Conservation (phyloP, 2,329 filamentous ascomycete species). For the Aaosphaeria arxii region DNA sequence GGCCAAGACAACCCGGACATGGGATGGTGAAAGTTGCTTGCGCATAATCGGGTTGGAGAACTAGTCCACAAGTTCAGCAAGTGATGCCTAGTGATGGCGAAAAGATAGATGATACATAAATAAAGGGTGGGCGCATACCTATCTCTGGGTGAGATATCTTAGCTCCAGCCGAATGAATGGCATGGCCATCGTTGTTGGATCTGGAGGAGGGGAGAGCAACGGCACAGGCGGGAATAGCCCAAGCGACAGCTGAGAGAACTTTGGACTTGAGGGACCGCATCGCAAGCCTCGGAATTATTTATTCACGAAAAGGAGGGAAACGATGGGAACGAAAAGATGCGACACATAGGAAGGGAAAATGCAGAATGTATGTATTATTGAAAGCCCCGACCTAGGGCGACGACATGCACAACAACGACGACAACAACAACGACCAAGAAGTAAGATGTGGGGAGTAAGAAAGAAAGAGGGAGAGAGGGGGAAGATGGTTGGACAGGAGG, state of each 20-base stretch:
- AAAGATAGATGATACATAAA: conserved; percentile 7
- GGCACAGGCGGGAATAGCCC: conserved; percentile 24
- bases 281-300: background rate
- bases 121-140: conserved; percentile 25
- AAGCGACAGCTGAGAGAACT: conserved; percentile 27
- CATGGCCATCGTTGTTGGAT: conserved; percentile 10
- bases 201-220: conserved; percentile 21
- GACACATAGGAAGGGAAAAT: conserved; percentile 2
- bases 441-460: background rate
- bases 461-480: too few species aligned
- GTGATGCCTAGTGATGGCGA: conserved; percentile 31
- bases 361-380: too few species aligned
- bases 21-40: conserved; percentile 44
- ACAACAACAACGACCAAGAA: conserved; percentile 8
- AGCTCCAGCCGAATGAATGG: conserved; percentile 4
- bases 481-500: background rate
- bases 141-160: conserved; percentile 19
- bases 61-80: conserved; percentile 22
- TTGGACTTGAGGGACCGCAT: conserved; percentile 34
- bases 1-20: conserved; percentile 42
- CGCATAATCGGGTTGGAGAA: conserved; percentile 32
- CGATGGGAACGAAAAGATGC: conserved; percentile 9
- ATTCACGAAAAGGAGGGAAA: conserved; percentile 2
- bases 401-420: conserved; percentile 1
- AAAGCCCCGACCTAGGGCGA: too few species aligned